phyloP scores from a whole-genome alignment of 768 basidiomycete species.

The Naganishia onofrii region DNA sequence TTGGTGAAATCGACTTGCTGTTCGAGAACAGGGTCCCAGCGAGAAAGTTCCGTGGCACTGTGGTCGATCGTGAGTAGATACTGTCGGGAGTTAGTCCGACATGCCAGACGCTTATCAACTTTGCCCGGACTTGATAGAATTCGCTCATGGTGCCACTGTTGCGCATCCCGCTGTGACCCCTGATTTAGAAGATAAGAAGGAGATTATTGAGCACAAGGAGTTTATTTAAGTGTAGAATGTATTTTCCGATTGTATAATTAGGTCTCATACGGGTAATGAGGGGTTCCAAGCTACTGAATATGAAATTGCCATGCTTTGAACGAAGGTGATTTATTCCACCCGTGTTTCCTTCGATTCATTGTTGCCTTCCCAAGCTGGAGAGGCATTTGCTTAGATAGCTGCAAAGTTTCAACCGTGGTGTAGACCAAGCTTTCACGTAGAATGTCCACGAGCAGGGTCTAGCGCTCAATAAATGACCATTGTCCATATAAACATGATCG shows the following conservation, averaged over 20 bases:
- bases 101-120: not conserved
- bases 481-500: too few relatives aligned
- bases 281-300: not conserved
- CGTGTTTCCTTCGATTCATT: too few relatives aligned
- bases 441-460: too few relatives aligned
- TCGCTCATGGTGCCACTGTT: not conserved
- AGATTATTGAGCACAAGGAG: conserved; percentile 2
- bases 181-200: conserved; percentile 22
- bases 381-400: too few relatives aligned
- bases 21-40: conserved; percentile 45
- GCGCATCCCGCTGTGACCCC: not conserved
- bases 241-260: not conserved
- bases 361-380: too few relatives aligned
- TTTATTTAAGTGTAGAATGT: not conserved
- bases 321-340: too few relatives aligned
- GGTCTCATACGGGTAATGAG: not conserved
- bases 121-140: not conserved
- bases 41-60: conserved; percentile 42
- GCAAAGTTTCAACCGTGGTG: too few relatives aligned
- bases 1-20: conserved; percentile 43
- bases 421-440: too few relatives aligned
- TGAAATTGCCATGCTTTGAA: too few relatives aligned
- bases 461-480: too few relatives aligned
- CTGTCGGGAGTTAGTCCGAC: not conserved
- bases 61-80: conserved; percentile 29